Evolutionary conservation across 768 basidiomycete species (phyloP).

Genomic region (Termitomyces sp.): DNA sequence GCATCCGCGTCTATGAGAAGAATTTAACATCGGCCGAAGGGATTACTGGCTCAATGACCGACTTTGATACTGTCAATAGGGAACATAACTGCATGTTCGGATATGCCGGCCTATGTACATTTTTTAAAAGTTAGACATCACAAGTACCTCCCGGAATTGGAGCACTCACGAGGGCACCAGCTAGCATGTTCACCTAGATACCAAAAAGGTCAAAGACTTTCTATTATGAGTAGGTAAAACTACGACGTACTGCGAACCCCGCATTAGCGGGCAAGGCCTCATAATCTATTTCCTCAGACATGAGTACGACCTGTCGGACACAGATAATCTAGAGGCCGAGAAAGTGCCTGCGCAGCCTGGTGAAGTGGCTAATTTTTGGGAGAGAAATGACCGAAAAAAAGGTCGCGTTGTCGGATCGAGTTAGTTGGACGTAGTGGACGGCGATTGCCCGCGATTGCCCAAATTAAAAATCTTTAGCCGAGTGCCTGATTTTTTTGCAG

Average conservation of each 20-base stretch:
- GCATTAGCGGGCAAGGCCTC: conserved; percentile 63
- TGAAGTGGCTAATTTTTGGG: conserved; percentile 1
- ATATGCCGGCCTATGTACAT: conserved; percentile 81
- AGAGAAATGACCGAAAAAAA: not conserved
- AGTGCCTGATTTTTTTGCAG: not conserved
- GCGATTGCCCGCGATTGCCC: not conserved
- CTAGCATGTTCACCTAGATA: conserved; percentile 88
- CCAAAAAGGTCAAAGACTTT: not conserved
- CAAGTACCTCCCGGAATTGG: not conserved
- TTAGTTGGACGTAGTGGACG: not conserved
- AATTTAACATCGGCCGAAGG: not conserved
- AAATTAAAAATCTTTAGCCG: not conserved
- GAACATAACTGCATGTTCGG: conserved; percentile 98
- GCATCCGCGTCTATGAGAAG: conserved; percentile 86
- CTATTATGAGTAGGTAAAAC: conserved; percentile 8
- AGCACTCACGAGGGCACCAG: conserved; percentile 82
- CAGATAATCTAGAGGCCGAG: not conserved
- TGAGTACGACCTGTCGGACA: conserved; percentile 9
- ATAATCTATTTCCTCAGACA: conserved; percentile 43
- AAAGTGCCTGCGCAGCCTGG: conserved; percentile 1
- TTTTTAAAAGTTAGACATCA: not conserved
- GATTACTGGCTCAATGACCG: conserved; percentile 18
- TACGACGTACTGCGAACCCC: conserved; percentile 60
- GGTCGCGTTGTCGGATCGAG: not conserved
- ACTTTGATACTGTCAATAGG: conserved; percentile 99